Conservation (phyloP, 2,329 filamentous ascomycete genomes). For the Lecanoromycetidae sp. region DNA sequence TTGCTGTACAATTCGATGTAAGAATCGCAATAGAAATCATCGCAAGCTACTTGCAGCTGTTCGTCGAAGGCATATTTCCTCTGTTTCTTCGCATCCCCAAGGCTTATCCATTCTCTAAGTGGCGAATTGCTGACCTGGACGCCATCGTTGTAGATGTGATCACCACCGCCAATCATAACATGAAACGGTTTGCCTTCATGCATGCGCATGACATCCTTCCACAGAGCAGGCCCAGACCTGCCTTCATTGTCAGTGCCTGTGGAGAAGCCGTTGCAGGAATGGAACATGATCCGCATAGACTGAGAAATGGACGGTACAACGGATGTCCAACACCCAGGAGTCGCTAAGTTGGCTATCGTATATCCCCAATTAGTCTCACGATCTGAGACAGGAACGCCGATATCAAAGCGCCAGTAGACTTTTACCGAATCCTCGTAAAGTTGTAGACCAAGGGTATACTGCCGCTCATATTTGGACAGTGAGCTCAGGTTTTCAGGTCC, state of each 20-base stretch:
- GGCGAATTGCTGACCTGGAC: constrained; percentile 79
- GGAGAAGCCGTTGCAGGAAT: constrained; percentile 57
- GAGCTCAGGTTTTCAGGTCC: too few species aligned
- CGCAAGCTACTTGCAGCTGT: constrained; percentile 45
- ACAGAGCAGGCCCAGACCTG: constrained; percentile 50
- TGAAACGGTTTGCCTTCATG: constrained; percentile 50
- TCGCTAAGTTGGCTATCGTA: constrained; percentile 52
- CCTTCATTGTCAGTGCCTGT: constrained; percentile 52
- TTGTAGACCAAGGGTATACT: constrained; percentile 41
- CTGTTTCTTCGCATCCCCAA: constrained; percentile 48
- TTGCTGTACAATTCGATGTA: constrained; percentile 58
- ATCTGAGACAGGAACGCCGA: constrained; percentile 52
- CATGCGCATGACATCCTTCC: constrained; percentile 52
- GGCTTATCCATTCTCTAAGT: constrained; percentile 52
- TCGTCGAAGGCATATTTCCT: constrained; percentile 54
- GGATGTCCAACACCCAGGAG: constrained; percentile 39
- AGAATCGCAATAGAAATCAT: constrained; percentile 51
- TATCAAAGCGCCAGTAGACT: constrained; percentile 48
- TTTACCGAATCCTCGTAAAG: constrained; percentile 48
- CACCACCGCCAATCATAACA: constrained; percentile 75
- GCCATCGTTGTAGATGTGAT: constrained; percentile 69
- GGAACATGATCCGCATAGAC: constrained; percentile 59
- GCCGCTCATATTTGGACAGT: too few species aligned
- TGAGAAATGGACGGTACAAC: constrained; percentile 46
- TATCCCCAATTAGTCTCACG: constrained; percentile 74